Evolutionary conservation across 306 rosid species (phyloP).

Genomic region (Myrica gale): DNA sequence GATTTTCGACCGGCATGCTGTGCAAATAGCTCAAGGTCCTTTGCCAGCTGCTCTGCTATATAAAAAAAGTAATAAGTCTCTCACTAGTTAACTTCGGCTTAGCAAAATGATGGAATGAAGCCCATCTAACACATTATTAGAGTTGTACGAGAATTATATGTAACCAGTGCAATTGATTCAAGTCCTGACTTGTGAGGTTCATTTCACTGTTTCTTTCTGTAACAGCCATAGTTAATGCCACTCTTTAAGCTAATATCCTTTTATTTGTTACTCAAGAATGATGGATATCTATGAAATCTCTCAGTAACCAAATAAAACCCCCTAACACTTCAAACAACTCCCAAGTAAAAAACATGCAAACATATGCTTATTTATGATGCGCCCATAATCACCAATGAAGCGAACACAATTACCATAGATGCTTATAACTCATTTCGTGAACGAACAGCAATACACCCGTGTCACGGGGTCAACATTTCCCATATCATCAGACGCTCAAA

Average conservation of each 20-base stretch:
- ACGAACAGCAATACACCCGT: background rate
- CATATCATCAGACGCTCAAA: background rate
- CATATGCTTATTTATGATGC: background rate
- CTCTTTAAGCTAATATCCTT: background rate
- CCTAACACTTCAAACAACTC: background rate
- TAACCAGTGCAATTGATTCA: background rate
- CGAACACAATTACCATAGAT: background rate
- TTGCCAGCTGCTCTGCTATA: constrained; percentile 70
- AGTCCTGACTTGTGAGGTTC: background rate
- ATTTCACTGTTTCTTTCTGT: background rate
- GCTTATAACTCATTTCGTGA: background rate
- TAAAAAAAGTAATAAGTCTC: background rate
- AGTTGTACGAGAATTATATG: background rate
- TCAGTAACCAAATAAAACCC: background rate
- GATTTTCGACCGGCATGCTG: constrained; percentile 84
- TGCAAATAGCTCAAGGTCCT: constrained; percentile 76
- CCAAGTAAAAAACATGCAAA: background rate
- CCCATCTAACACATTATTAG: background rate
- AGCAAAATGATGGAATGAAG: background rate
- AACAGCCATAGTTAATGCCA: background rate
- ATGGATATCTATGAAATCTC: background rate
- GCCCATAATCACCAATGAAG: background rate
- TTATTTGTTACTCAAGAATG: background rate
- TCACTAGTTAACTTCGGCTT: constrained; percentile 2
- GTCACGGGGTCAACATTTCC: background rate